phyloP scores from a whole-genome alignment of 192 early-diverging fungal genomes.

The Coemansia sp. region DNA sequence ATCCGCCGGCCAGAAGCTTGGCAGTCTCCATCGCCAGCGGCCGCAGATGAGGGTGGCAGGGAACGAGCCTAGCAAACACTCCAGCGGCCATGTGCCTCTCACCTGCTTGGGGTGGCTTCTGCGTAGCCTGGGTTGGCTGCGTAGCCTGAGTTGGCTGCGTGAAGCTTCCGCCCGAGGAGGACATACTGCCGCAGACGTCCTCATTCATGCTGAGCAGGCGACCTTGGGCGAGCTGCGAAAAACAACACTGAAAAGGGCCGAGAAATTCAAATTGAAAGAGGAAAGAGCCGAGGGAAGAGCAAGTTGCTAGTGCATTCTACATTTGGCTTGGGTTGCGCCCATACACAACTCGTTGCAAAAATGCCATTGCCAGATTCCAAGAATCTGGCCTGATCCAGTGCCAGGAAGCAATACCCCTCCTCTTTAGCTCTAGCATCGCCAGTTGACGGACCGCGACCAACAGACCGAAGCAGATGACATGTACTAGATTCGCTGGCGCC shows the following conservation, averaged over 20 bases:
- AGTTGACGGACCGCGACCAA: background rate
- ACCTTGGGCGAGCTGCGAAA: background rate
- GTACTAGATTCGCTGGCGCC: background rate
- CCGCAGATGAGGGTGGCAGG: slow-evolving; percentile 40
- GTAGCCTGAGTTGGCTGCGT: slow-evolving; percentile 48
- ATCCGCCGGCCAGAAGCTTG: slow-evolving; percentile 28
- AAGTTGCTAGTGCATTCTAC: background rate
- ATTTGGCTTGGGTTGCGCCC: background rate
- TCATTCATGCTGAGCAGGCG: slow-evolving; percentile 1
- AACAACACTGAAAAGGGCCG: background rate
- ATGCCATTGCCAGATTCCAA: background rate
- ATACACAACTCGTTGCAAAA: background rate
- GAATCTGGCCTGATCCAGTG: background rate
- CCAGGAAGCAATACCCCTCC: background rate
- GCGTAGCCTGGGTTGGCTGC: slow-evolving; percentile 40
- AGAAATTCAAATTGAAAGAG: background rate
- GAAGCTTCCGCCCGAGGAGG: slow-evolving; percentile 2
- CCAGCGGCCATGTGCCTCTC: slow-evolving; percentile 7
- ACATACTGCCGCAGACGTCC: background rate
- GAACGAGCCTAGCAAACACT: slow-evolving; percentile 31
- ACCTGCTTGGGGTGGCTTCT: slow-evolving; percentile 22
- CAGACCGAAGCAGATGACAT: background rate
- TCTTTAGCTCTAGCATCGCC: background rate
- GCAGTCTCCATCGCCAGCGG: slow-evolving; percentile 27
- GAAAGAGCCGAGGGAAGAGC: background rate